Evolutionary conservation across 2,329 filamentous ascomycete species (phyloP), one percentile per base, ranked within the genome.

Genomic region (Alternaria longipes): DNA sequence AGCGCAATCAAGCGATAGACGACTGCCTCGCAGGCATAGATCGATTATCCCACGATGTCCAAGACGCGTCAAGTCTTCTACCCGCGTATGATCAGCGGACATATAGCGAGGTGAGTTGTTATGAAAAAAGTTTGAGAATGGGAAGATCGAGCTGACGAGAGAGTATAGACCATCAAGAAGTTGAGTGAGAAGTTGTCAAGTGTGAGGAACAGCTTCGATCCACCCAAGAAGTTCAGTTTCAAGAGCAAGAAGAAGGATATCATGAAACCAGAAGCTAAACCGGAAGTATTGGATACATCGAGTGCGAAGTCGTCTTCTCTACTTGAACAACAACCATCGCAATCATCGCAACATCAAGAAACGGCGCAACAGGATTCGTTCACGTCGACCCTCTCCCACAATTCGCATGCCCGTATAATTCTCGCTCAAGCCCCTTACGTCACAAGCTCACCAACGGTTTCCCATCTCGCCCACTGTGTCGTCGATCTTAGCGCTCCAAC

Each of bases 1-100:
- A 95, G 78, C 90, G 92, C 44, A 87, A 91, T 64, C 90, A 94
- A 76, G 92, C 92, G 53, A 88, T 91, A 47, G 93, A 97, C 68
- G 87, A 91, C 71, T 90, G 93, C 67, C 85, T 97, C 14, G 89
- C 91, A 16, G 87, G 88, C 63, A 95, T 98, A 71, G 89, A 91
- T 30, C 87, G 88, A 59, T 85, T 98, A 16, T 93, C 93, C 1
- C 91, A 90, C 65, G 90, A 95, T 70, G 91, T 97, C 40, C 90
- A 92, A 67, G 93, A 97, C 79, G 91, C 92, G 0, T 88, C 91
- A 2, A 89, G 90, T 57, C 93, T 90, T 68, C 87, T 97, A 16
- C 93, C 95, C 3, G 89, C 93, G 8, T 96, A 97, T 75, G 95
- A 98, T 73, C 92, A 95, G 77, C 88, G 92, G 69, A 90, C 91